These are phyloP conservation scores for Boletus sp. DNA, from an alignment of 768 basidiomycete species.

Conservation along the genomic window DNA sequence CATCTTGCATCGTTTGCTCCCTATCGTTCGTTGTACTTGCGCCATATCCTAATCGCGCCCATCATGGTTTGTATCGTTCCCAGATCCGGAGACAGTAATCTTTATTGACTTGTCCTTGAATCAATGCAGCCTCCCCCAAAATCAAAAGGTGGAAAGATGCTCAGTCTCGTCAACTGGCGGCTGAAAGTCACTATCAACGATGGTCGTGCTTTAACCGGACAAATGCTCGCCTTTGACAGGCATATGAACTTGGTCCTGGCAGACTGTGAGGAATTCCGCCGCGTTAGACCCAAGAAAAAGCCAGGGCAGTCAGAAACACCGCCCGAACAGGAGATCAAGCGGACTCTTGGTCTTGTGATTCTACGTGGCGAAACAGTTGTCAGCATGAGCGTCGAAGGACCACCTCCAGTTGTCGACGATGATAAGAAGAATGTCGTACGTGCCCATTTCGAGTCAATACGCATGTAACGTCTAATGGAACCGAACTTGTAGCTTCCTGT, in stretches of 20 bases:
- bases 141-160: conserved; percentile 98
- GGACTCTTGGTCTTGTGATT: conserved; percentile 94
- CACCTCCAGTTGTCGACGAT: conserved; percentile 86
- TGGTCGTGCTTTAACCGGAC: conserved; percentile 90
- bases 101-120: conserved; percentile 9
- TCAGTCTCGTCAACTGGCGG: conserved; percentile 95
- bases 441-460: conserved; percentile 12
- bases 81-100: conserved; percentile 4
- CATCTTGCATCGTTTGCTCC: conserved; percentile 22
- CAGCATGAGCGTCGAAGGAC: conserved; percentile 91
- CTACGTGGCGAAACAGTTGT: conserved; percentile 96
- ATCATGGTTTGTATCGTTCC: conserved; percentile 49
- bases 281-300: conserved; percentile 91
- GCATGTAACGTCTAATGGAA: conserved; percentile 16
- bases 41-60: conserved; percentile 38
- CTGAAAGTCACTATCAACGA: conserved; percentile 97
- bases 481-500: conserved; percentile 57
- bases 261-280: conserved; percentile 97
- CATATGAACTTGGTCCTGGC: conserved; percentile 99
- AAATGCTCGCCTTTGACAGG: conserved; percentile 99
- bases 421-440: conserved; percentile 81
- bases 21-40: conserved; percentile 17
- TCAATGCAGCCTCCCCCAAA: conserved; percentile 82
- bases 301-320: conserved; percentile 67
- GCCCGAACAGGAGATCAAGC: conserved; percentile 90